Percentiles rank a stretch among this genome's conserved stretches.
Evolutionary conservation across 2,329 filamentous ascomycete species (phyloP).

Genomic region (Xylariaceae sp.): DNA sequence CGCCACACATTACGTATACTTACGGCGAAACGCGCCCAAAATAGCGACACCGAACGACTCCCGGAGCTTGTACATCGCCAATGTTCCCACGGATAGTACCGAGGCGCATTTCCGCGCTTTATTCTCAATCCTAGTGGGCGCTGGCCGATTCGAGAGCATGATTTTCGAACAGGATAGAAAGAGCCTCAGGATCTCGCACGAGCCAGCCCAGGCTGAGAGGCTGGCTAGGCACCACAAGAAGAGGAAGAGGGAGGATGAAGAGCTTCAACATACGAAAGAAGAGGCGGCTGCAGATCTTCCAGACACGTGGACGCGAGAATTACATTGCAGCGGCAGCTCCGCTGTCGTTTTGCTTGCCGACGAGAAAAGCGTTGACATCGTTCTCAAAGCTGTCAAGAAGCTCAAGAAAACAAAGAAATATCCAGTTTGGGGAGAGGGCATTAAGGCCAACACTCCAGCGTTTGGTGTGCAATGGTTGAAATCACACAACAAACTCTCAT

Average conservation of each 20-base stretch:
- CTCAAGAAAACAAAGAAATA: slow-evolving; percentile 55
- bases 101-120: slow-evolving; percentile 70
- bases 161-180: slow-evolving; percentile 64
- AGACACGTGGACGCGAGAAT: slow-evolving; percentile 64
- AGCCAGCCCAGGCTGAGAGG: slow-evolving; percentile 43
- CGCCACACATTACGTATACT: slow-evolving; percentile 77
- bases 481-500: slow-evolving; percentile 65
- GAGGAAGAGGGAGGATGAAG: slow-evolving; percentile 43
- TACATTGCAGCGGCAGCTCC: slow-evolving; percentile 71
- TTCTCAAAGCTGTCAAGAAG: slow-evolving; percentile 69
- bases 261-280: slow-evolving; percentile 44
- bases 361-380: slow-evolving; percentile 68
- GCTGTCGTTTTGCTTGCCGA: slow-evolving; percentile 84
- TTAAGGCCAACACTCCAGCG: slow-evolving; percentile 52
- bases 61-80: slow-evolving; percentile 85
- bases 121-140: slow-evolving; percentile 69
- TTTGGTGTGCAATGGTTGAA: slow-evolving; percentile 58
- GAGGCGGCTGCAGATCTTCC: slow-evolving; percentile 63
- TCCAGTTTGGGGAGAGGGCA: slow-evolving; percentile 64
- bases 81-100: slow-evolving; percentile 80
- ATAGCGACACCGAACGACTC: slow-evolving; percentile 67
- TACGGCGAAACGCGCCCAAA: slow-evolving; percentile 78
- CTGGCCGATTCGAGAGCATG: slow-evolving; percentile 73
- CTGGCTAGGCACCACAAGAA: slow-evolving; percentile 45
- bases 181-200: slow-evolving; percentile 35